Conservation (phyloP, 2,329 filamentous ascomycete species). For the Fusarium cyanostomum region DNA sequence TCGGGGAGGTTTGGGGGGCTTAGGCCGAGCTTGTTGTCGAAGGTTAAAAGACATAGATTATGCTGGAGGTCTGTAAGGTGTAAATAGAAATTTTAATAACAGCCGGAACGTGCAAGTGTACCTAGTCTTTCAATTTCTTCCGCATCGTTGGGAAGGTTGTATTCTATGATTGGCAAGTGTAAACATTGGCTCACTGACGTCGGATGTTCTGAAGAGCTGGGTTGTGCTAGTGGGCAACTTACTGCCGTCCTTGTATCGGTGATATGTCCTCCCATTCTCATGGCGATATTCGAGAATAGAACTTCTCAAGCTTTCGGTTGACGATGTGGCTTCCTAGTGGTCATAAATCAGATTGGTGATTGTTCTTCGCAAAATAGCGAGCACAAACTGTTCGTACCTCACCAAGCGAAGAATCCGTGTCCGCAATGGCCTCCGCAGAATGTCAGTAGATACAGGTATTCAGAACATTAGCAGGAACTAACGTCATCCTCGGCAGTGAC, state of each 20-base stretch:
- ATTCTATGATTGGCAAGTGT: background rate
- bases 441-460: background rate
- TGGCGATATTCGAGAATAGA: slow-evolving; percentile 14
- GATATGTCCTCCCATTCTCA: slow-evolving; percentile 22
- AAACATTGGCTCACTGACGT: background rate
- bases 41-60: slow-evolving; percentile 12
- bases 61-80: slow-evolving; percentile 5
- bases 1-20: slow-evolving; percentile 1
- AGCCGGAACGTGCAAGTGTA: background rate
- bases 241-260: slow-evolving; percentile 19
- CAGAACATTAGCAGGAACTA: background rate
- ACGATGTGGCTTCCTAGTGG: slow-evolving; percentile 6
- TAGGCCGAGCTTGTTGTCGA: slow-evolving; percentile 17
- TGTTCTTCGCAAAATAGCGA: rapidly evolving
- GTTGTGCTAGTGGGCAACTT: background rate
- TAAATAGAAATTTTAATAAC: rapidly evolving
- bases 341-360: background rate
- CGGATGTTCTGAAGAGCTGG: background rate
- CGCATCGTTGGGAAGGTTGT: slow-evolving; percentile 14
- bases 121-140: slow-evolving; percentile 19
- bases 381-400: background rate
- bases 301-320: slow-evolving; percentile 18
- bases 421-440: rapidly evolving
- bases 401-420: background rate
- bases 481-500: slow-evolving; percentile 13